These are phyloP conservation scores for Hypoxylon lienhwacheense DNA, from an alignment of 495 filamentous ascomycete genomes.

Conservation along the genomic window DNA sequence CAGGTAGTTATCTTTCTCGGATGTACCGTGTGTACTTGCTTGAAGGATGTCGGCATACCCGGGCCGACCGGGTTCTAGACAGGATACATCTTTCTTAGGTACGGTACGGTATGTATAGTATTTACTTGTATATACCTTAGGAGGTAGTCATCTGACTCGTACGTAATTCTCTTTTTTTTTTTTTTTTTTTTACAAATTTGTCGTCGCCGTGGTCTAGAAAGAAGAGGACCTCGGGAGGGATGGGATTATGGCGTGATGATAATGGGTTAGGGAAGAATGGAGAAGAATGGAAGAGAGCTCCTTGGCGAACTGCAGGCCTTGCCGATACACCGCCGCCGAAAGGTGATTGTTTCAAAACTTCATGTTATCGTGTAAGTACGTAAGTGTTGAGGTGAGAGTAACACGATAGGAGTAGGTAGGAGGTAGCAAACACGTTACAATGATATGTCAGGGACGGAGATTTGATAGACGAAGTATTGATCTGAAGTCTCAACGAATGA, in stretches of 20 bases:
- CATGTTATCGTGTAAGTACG: constrained; percentile 13
- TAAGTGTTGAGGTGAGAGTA: constrained; percentile 17
- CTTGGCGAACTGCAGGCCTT: constrained; percentile 29
- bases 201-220: no score
- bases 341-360: constrained; percentile 24
- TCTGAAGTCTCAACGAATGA: constrained; percentile 24
- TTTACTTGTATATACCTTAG: no score
- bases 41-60: constrained; percentile 11
- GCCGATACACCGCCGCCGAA: constrained; percentile 12
- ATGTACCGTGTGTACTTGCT: not conserved
- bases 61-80: constrained; percentile 1
- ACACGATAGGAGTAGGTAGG: constrained; percentile 7
- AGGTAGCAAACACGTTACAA: constrained; percentile 34
- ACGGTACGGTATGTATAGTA: no score
- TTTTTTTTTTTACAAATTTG: no score
- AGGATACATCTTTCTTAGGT: not conserved
- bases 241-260: not conserved
- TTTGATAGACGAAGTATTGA: constrained; percentile 12
- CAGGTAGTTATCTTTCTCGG: constrained; percentile 1
- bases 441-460: constrained; percentile 32
- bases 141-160: no score
- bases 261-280: constrained; percentile 22
- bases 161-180: no score
- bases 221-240: no score
- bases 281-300: not conserved